Evolutionary conservation across 306 rosid genomes (phyloP), one percentile per base, ranked within the genome.

Genomic region (Prunus mume): DNA sequence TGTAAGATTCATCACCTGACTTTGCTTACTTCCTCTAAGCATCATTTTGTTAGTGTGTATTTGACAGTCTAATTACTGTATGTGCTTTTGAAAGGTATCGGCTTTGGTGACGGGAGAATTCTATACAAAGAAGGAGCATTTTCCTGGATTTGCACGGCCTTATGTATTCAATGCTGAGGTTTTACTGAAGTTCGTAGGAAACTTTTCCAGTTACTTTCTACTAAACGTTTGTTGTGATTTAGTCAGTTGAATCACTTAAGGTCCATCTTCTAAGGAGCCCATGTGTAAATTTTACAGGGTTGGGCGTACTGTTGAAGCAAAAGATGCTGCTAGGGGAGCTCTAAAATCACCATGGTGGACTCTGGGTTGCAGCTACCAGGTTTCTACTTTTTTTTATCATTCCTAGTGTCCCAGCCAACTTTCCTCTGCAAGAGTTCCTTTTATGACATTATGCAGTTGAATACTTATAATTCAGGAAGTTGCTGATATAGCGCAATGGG

Each of bases 291-390:
- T 54, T 68, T 47, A 73, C 73, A 95, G 98, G 84, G 96, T 90
- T 76, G 96, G 97, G 52, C 96, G 95, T 46, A 84, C 81, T 15
- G 73, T 50, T 65, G 98, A 95, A 92, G 95, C 97, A 65, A 95
- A 89, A 82, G 97, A 95, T 75, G 98, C 97, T 69, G 97, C 96
- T 46, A 85, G 96, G 79, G 97, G 93, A 28, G 97, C 98, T 76
- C 82, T 94, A 82, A 92, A 89, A 74, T 90, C 97, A 70, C 96
- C 96, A 32, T 90, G 98, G 97, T 95, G 98, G 97, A 95, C 98
- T 69, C 82, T 95, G n/a, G 96, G 97, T 47, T 95, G 97, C 83
- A 85, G 75, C 72, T 92, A 94, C 74, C 74, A 84, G 85, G 98
- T 89, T 72, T 57, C 70, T 55, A 68, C 41, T 32, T 75, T 38